Base-by-base conservation (phyloP, 306 rosid species). In the Vicia sativa region DNA sequence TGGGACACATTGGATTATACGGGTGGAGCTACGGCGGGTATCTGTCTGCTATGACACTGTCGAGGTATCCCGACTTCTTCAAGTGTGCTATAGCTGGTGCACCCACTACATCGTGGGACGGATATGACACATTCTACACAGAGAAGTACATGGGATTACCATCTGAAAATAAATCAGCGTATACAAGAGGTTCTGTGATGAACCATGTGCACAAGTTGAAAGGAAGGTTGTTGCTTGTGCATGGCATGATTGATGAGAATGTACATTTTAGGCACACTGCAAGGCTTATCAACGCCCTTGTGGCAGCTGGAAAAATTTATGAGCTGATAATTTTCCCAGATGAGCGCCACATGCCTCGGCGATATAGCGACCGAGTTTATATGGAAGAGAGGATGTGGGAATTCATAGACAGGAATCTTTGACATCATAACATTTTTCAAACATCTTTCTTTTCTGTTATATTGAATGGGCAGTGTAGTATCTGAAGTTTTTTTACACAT, bases 11-110 rank as follows among this genome's bases (percentile, higher is more conserved):
- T 11, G 99, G 99, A 15, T 72, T 93, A 74, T 93, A 88, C 3
- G 99, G 99, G 5, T 93, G 99, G 99, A 93, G 99, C 85, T 93
- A 93, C 2, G 99, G 97, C 0, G 99, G 99, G 39, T 93, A 81
- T 72, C 95, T 93, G 23, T 90, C 99, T 3, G 99, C 95, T 9
- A 85, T 90, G 85, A 46, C 92, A 42, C 78, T 93, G 57, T 87
- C 87, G 26, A 81, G 95, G 71, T 86, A 77, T 79, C 89, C 99
- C 1, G 91, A 85, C 28, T 65, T 82, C 74, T 93, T 86, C 82
- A 77, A 71, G 57, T 88, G 97, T 35, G 96, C 95, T 4, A 77
- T 93, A 35, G 83, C 97, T 0, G 99, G 99, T 4, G 96, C 97
- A 13, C 99, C 99, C 0, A 91, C 87, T 11, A 90, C 99, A 26